Evolutionary conservation across 2,329 filamentous ascomycete species (phyloP).

Genomic region (Dryadomyces sulphureus): DNA sequence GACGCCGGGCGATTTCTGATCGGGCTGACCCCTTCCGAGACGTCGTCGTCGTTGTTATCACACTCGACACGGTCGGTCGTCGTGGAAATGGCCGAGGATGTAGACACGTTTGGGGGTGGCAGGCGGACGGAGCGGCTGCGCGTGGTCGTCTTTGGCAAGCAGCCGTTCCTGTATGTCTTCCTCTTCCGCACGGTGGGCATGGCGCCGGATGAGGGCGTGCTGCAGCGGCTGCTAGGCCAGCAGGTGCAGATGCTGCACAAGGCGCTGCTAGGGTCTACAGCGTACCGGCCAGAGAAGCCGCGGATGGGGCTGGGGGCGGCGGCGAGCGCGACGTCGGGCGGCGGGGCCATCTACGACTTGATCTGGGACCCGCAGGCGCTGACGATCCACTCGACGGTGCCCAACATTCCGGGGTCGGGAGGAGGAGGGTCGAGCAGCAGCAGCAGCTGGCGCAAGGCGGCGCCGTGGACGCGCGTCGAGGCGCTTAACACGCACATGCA

Average conservation of each 20-base stretch:
- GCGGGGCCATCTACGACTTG: conserved; percentile 41
- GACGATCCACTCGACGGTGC: conserved; percentile 47
- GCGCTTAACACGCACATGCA: conserved; percentile 51
- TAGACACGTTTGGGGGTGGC: conserved; percentile 4
- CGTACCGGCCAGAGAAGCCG: conserved; percentile 39
- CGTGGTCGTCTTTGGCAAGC: conserved; percentile 58
- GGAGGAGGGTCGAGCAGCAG: neutral
- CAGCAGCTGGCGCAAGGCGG: conserved; percentile 3
- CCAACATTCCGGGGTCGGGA: conserved; percentile 43
- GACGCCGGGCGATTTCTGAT: conserved; percentile 29
- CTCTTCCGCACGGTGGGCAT: conserved; percentile 37
- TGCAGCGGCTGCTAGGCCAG: conserved; percentile 6
- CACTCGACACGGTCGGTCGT: conserved; percentile 45
- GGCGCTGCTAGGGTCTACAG: conserved; percentile 39
- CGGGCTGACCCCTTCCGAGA: conserved; percentile 38
- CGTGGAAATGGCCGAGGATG: conserved; percentile 39
- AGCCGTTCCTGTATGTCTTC: conserved; percentile 65
- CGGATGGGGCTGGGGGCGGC: conserved; percentile 13
- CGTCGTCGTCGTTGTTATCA: too few relatives aligned
- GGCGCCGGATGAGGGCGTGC: neutral
- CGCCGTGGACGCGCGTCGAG: conserved; percentile 43
- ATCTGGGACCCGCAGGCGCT: conserved; percentile 44
- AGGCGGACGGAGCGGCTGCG: conserved; percentile 44
- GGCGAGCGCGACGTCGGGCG: conserved; percentile 4
- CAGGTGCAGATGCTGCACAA: conserved; percentile 45